phyloP scores from a whole-genome alignment of 768 basidiomycete species.

The Russula virescens region DNA sequence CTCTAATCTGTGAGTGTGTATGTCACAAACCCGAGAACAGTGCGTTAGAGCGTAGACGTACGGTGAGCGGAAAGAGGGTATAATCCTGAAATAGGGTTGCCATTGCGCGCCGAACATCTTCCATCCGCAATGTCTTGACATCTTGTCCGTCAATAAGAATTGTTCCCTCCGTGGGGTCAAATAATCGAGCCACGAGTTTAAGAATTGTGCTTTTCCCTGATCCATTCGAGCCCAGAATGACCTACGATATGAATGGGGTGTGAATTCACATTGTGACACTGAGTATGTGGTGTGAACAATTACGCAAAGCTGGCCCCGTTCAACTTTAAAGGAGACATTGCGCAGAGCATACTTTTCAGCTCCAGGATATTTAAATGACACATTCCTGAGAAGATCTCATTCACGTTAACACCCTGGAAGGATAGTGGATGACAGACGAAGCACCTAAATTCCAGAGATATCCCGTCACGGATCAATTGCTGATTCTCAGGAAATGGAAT shows the following conservation, averaged over 20 bases:
- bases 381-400: slow-evolving; percentile 40
- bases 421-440: slow-evolving; percentile 7
- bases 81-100: slow-evolving; percentile 83
- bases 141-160: slow-evolving; percentile 64
- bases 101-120: slow-evolving; percentile 56
- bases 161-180: slow-evolving; percentile 60
- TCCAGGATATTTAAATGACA: slow-evolving; percentile 65
- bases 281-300: not conserved
- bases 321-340: slow-evolving; percentile 64
- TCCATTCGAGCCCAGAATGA: slow-evolving; percentile 75
- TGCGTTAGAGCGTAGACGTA: slow-evolving; percentile 31
- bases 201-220: slow-evolving; percentile 76
- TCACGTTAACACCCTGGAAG: slow-evolving; percentile 21
- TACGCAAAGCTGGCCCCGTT: slow-evolving; percentile 69
- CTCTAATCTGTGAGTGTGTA: slow-evolving; percentile 47
- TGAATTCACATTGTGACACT: not conserved
- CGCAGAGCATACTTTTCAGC: slow-evolving; percentile 46
- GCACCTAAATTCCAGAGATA: slow-evolving; percentile 62
- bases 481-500: slow-evolving; percentile 33
- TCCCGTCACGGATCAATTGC: slow-evolving; percentile 22
- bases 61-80: slow-evolving; percentile 71
- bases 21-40: not conserved
- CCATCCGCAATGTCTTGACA: slow-evolving; percentile 54
- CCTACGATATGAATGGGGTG: slow-evolving; percentile 33
- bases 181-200: slow-evolving; percentile 65